Conservation (phyloP, 2,329 filamentous ascomycete species). For the Aspergillus pseudoterreus region DNA sequence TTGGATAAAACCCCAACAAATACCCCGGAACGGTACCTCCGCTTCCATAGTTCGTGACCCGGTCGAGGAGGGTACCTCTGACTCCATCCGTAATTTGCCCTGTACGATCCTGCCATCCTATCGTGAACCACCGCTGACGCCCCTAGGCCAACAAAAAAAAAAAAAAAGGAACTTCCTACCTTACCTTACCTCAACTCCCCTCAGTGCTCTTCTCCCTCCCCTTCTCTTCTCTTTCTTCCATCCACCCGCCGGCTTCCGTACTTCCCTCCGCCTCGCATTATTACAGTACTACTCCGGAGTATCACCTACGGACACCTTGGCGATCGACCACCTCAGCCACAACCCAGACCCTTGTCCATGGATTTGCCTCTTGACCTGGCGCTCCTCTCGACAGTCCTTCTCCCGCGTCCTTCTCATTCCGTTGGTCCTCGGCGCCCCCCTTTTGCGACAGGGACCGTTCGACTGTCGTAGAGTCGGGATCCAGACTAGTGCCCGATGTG, state of each 20-base stretch:
- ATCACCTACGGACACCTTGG: slow-evolving; percentile 3
- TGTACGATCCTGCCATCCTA: slow-evolving; percentile 1
- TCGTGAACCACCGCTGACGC: not conserved
- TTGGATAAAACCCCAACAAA: no score
- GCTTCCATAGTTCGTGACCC: not conserved
- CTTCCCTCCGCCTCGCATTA: slow-evolving; percentile 2
- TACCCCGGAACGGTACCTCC: not conserved
- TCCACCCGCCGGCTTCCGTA: not conserved
- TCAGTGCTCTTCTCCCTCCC: not conserved
- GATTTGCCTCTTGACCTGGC: slow-evolving; percentile 16
- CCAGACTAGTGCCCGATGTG: slow-evolving; percentile 26
- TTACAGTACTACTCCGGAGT: not conserved
- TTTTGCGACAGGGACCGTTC: slow-evolving; percentile 10
- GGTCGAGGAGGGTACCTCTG: not conserved
- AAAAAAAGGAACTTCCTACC: not conserved
- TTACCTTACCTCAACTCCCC: not conserved
- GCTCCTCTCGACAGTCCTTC: slow-evolving; percentile 14
- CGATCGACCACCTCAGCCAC: slow-evolving; percentile 12
- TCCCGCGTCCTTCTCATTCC: slow-evolving; percentile 7
- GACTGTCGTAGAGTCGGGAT: slow-evolving; percentile 8
- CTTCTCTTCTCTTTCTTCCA: not conserved
- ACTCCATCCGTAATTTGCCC: not conserved
- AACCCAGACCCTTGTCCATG: slow-evolving; percentile 19
- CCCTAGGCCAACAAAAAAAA: not conserved
- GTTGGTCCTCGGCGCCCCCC: slow-evolving; percentile 7